Base-by-base conservation (phyloP, 2,329 filamentous ascomycete genomes). In the Diaporthe capsici region DNA sequence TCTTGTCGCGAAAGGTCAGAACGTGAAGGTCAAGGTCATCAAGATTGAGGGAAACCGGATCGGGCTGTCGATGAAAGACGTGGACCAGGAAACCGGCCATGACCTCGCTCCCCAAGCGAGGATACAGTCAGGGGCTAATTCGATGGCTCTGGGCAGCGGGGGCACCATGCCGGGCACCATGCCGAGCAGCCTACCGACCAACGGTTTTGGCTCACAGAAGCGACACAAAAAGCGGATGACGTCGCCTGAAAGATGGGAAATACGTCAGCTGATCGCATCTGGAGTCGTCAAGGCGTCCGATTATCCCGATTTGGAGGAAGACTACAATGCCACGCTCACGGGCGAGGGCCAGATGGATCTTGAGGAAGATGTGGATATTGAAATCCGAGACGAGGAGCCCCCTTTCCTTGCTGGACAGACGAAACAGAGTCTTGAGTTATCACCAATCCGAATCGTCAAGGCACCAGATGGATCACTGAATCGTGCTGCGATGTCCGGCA, bases 391-490 rank as follows among this genome's bases (percentile, higher is more conserved):
- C 77, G 97, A 99, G 80, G 97, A 99, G 81, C 97, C 97, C 0
- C 97, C 97, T 0, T 99, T 99, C 87, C 85, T 99, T 77, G 94
- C 95, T 22, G 97, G 97, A 6, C 97, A 99, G 83, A 99, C 97
- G 0, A 98, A 98, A 82, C 96, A 98, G 82, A 98, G 95, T 13
- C 88, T 99, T 12, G 97, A 99, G 81, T 86, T 99, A 5, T 98
- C 96, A 2, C 97, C 97, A 0, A 99, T 99, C 77, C 91, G 97
- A 78, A 96, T 99, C 31, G 95, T 99, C 80, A 98, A 98, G 84
- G 97, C 97, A 1, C 97, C 97, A 0, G 97, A 99, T 84, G 97
- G 97, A n/a, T 98, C 96, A 5, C 92, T 99, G 84, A 99, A 99
- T 82, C 91, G 97, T 81, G 95, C 97, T 65, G 97, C 97, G 22